These are phyloP conservation scores for Boletus reticuloceps DNA, from an alignment of 768 basidiomycete genomes.

Conservation along the genomic window DNA sequence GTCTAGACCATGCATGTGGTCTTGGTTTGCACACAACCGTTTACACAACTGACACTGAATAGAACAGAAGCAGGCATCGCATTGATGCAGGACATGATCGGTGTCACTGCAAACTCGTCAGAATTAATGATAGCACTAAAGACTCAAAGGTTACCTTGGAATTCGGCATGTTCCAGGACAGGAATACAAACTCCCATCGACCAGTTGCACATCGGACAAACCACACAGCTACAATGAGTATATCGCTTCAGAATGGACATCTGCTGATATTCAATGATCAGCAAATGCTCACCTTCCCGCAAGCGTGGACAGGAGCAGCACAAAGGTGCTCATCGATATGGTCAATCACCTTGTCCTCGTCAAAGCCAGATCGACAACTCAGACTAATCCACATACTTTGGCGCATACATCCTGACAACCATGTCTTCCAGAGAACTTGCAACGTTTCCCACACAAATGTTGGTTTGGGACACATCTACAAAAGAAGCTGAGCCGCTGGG, in stretches of 20 bases:
- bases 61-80: too few species aligned
- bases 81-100: too few species aligned
- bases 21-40: conserved; percentile 13
- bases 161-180: conserved; percentile 44
- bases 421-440: conserved; percentile 41
- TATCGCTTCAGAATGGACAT: background rate
- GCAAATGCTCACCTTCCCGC: conserved; percentile 43
- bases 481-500: background rate
- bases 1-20: conserved; percentile 55
- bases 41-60: too few species aligned
- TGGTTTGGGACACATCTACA: conserved; percentile 46
- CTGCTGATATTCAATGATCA: too few species aligned
- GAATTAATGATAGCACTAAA: background rate
- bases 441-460: conserved; percentile 55
- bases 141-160: conserved; percentile 34
- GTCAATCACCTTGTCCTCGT: conserved; percentile 32
- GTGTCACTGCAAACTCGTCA: too few species aligned
- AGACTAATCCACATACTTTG: conserved; percentile 35
- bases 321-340: conserved; percentile 54
- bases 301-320: conserved; percentile 50
- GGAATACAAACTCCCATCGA: conserved; percentile 33
- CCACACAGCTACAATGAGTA: conserved; percentile 38
- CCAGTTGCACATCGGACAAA: conserved; percentile 30
- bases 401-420: conserved; percentile 55
- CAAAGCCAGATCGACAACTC: background rate